phyloP scores from a whole-genome alignment of 2,329 filamentous ascomycete species.

The Elsinoe batatas region DNA sequence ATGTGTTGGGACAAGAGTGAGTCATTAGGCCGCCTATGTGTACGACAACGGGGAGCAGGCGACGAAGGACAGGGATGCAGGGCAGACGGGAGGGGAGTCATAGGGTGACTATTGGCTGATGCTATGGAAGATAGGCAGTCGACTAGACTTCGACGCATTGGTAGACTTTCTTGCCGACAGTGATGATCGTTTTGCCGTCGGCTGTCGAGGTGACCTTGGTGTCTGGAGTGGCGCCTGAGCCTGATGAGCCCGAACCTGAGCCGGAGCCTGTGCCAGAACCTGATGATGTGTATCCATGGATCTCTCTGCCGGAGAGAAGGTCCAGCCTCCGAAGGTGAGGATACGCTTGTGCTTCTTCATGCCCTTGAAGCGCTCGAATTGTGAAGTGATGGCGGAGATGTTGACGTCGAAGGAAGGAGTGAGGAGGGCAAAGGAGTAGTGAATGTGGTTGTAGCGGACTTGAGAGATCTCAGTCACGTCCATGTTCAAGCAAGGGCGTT shows the following conservation, averaged over 20 bases:
- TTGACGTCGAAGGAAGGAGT: conserved; percentile 26
- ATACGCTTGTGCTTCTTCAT: conserved; percentile 28
- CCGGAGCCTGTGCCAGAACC: too few relatives aligned
- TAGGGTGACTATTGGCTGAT: not conserved
- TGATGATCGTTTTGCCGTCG: not conserved
- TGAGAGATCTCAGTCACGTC: conserved; percentile 18
- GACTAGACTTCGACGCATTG: not conserved
- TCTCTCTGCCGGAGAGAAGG: too few relatives aligned
- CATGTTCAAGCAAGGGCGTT: conserved; percentile 27
- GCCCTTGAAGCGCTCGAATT: conserved; percentile 28
- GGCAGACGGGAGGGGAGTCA: not conserved
- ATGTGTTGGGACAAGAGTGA: not conserved
- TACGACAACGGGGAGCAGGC: too few relatives aligned
- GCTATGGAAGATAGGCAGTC: not conserved
- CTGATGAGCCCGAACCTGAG: not conserved
- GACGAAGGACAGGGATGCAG: too few relatives aligned
- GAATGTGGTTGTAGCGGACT: conserved; percentile 16
- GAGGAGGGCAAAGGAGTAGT: conserved; percentile 31
- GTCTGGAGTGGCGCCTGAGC: not conserved
- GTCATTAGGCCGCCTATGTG: not conserved
- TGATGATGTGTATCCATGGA: too few relatives aligned
- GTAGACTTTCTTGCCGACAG: not conserved
- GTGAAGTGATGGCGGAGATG: not conserved
- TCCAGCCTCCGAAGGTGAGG: conserved; percentile 38
- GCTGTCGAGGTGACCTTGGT: not conserved